Conservation (phyloP, 352 stramenopile species). For the Pythium grandisporangium region DNA sequence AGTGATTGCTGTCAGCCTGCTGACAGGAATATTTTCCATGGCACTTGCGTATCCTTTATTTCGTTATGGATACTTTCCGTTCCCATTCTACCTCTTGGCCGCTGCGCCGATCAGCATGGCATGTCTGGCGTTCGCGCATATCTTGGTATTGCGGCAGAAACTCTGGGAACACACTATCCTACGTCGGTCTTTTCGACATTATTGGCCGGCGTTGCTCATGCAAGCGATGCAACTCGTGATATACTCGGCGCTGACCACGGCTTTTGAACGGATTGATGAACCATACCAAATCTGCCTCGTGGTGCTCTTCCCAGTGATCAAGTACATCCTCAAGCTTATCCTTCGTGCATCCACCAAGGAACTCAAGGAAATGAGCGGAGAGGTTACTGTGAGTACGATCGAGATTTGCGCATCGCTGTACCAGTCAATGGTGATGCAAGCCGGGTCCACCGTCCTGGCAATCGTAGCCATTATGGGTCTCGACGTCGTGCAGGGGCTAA, state of each 20-base stretch:
- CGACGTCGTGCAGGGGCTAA: conserved; percentile 7
- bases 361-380: conserved; percentile 4
- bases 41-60: neutral
- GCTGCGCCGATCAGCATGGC: neutral
- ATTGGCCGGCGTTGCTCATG: neutral
- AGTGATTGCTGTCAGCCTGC: neutral
- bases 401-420: conserved; percentile 16
- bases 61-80: conserved; percentile 6
- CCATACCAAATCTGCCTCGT: conserved; percentile 6
- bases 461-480: conserved; percentile 9
- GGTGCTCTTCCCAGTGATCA: conserved; percentile 7
- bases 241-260: conserved; percentile 4
- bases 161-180: neutral
- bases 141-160: neutral
- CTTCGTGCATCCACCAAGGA: neutral
- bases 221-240: conserved; percentile 4
- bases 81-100: conserved; percentile 4
- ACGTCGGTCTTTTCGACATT: neutral
- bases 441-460: neutral
- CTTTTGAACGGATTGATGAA: conserved; percentile 3
- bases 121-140: neutral
- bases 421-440: conserved; percentile 14
- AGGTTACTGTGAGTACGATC: conserved; percentile 7
- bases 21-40: neutral
- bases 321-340: conserved; percentile 7